Percentiles rank a stretch among this genome's conserved stretches.
phyloP scores from a whole-genome alignment of 2,329 filamentous ascomycete genomes.

The Aspergillus eucalypticola region DNA sequence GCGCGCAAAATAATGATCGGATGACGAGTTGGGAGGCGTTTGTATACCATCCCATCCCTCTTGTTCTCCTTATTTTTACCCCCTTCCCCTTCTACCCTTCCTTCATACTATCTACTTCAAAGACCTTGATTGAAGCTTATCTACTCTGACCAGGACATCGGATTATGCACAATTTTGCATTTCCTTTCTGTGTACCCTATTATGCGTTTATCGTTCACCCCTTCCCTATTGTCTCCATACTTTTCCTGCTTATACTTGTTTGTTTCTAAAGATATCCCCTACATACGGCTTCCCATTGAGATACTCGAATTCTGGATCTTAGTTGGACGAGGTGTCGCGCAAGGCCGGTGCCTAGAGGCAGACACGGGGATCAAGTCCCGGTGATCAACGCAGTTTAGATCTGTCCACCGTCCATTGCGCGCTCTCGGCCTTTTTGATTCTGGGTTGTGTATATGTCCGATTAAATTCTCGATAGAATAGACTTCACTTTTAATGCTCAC shows the following conservation, averaged over 20 bases:
- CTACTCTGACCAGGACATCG: not conserved
- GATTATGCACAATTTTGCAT: constrained; percentile 10
- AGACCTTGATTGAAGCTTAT: not conserved
- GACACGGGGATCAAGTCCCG: constrained; percentile 11
- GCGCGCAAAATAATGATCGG: constrained; percentile 13
- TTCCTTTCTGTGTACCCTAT: constrained; percentile 18
- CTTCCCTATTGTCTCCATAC: constrained; percentile 3
- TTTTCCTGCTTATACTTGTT: not conserved
- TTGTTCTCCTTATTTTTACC: constrained; percentile 8
- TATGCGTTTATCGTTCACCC: constrained; percentile 9
- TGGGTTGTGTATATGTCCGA: not conserved
- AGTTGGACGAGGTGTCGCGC: constrained; percentile 1
- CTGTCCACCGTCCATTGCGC: not conserved
- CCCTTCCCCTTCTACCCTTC: not conserved
- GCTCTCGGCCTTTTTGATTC: not conserved
- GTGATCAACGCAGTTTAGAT: constrained; percentile 10
- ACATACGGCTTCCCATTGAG: not conserved
- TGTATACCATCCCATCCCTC: constrained; percentile 2
- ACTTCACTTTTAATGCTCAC: not conserved
- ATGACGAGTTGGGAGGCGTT: constrained; percentile 9
- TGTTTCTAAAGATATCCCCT: constrained; percentile 9
- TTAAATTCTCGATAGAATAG: constrained; percentile 14
- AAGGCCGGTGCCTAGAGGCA: constrained; percentile 17
- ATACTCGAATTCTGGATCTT: constrained; percentile 1
- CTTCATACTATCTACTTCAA: not conserved